phyloP scores from a whole-genome alignment of 768 basidiomycete species.

The Mycena olivaceomarginata region DNA sequence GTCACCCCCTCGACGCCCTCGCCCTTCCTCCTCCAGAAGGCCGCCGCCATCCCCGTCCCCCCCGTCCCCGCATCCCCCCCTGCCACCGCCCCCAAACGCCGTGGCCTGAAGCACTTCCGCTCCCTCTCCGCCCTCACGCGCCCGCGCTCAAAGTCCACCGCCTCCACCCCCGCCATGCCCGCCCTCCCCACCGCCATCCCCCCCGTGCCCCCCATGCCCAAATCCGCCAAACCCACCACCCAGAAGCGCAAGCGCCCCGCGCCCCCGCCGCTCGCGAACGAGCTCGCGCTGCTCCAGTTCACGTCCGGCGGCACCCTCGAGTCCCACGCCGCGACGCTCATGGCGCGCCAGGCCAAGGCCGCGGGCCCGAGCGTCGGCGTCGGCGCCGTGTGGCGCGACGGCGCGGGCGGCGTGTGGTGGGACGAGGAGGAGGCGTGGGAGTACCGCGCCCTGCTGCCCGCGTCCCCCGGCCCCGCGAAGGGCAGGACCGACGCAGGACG shows the following conservation, averaged over 20 bases:
- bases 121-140: constrained; percentile 71
- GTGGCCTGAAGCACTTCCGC: constrained; percentile 66
- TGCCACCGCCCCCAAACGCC: constrained; percentile 42
- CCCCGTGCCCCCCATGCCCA: constrained; percentile 31
- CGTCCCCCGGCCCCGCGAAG: constrained; percentile 52
- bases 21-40: constrained; percentile 53
- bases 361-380: constrained; percentile 57
- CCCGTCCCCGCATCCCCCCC: constrained; percentile 43
- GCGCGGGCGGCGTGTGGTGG: constrained; percentile 79
- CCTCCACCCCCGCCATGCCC: constrained; percentile 30
- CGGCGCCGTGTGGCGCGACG: constrained; percentile 76
- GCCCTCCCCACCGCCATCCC: constrained; percentile 37
- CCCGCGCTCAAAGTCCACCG: constrained; percentile 59
- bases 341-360: constrained; percentile 73
- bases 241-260: constrained; percentile 33
- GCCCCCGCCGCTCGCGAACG: constrained; percentile 70
- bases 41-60: constrained; percentile 50
- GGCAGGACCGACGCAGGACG: constrained; percentile 49
- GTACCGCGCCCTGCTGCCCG: constrained; percentile 71
- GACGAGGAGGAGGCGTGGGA: constrained; percentile 85
- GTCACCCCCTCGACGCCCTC: constrained; percentile 64
- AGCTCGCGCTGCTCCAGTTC: constrained; percentile 84
- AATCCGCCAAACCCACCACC: constrained; percentile 45
- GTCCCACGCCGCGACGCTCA: constrained; percentile 70
- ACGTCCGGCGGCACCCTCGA: constrained; percentile 78